Evolutionary conservation across 768 basidiomycete species (phyloP).

Genomic region (Xerocomus brunneocitrinus): DNA sequence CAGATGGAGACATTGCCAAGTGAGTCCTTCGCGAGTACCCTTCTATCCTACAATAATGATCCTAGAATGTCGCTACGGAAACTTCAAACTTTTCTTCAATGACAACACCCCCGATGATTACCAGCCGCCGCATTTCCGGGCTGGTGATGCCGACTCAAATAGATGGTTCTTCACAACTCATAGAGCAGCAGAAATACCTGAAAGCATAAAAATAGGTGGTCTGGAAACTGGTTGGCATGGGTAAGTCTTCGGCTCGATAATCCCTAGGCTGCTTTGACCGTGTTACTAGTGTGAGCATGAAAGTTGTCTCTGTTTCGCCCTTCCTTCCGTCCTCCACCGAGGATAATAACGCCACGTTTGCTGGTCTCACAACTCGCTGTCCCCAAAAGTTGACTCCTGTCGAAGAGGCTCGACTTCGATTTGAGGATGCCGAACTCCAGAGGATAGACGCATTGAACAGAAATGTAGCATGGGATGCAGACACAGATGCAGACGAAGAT

Average conservation of each 20-base stretch:
- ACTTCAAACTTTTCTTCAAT: conserved; percentile 84
- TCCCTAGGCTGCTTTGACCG: neutral
- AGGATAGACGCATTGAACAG: conserved; percentile 56
- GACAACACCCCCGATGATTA: conserved; percentile 77
- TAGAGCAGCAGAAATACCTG: conserved; percentile 64
- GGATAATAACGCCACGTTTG: conserved; percentile 52
- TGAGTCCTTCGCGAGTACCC: conserved; percentile 31
- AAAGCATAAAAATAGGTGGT: conserved; percentile 63
- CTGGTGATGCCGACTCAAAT: conserved; percentile 67
- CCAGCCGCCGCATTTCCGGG: conserved; percentile 75
- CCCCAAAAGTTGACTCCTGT: conserved; percentile 48
- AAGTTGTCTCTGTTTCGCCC: conserved; percentile 66
- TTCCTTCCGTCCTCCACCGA: conserved; percentile 64
- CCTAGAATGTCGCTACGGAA: conserved; percentile 76
- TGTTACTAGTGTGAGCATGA: conserved; percentile 56
- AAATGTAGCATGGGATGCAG: conserved; percentile 61
- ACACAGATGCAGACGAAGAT: conserved; percentile 54
- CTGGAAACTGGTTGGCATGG: conserved; percentile 71
- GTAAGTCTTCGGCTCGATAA: conserved; percentile 33
- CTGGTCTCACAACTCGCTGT: conserved; percentile 38
- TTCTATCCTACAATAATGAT: neutral
- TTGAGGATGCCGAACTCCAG: conserved; percentile 56
- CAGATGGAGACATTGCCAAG: conserved; percentile 79
- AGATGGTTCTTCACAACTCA: conserved; percentile 84
- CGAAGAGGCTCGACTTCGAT: conserved; percentile 51